Evolutionary conservation across 768 basidiomycete species (phyloP).

Genomic region (Peribolospora kevripleyi): DNA sequence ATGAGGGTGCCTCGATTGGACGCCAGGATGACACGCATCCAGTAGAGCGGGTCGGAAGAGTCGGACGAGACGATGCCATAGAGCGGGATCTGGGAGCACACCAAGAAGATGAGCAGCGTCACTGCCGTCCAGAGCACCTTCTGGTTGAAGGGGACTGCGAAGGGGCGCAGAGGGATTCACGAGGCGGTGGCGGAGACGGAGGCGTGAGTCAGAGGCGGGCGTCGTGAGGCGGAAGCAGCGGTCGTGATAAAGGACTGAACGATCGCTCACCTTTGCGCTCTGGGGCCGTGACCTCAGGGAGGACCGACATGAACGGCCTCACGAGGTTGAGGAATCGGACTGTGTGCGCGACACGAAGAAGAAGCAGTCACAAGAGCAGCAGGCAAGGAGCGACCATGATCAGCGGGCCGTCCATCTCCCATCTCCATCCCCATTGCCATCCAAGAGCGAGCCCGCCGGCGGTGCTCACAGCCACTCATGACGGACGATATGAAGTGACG

Average conservation of each 20-base stretch:
- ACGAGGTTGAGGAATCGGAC: slow-evolving; percentile 96
- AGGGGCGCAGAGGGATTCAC: no score
- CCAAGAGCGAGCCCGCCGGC: no score
- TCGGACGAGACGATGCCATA: slow-evolving; percentile 99
- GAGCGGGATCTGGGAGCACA: slow-evolving; percentile 94
- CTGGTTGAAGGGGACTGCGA: slow-evolving; percentile 11
- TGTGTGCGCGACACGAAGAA: slow-evolving; percentile 16
- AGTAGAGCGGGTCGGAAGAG: slow-evolving; percentile 95
- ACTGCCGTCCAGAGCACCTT: slow-evolving; percentile 60
- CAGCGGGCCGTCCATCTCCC: no score
- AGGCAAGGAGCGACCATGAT: no score
- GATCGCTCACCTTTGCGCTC: slow-evolving; percentile 55
- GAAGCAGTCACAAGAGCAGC: not conserved
- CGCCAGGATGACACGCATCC: slow-evolving; percentile 98
- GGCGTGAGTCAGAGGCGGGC: not conserved
- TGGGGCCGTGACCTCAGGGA: slow-evolving; percentile 92
- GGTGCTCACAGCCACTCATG: no score
- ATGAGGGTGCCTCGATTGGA: slow-evolving; percentile 96
- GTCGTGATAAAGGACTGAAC: not conserved
- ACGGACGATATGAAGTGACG: no score
- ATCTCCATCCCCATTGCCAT: no score
- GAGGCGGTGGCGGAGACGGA: slow-evolving; percentile 1
- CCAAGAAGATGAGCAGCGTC: slow-evolving; percentile 95
- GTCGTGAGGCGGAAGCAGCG: not conserved
- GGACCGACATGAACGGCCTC: slow-evolving; percentile 84